phyloP scores from a whole-genome alignment of 2,329 filamentous ascomycete species.

The Ustulina deusta region DNA sequence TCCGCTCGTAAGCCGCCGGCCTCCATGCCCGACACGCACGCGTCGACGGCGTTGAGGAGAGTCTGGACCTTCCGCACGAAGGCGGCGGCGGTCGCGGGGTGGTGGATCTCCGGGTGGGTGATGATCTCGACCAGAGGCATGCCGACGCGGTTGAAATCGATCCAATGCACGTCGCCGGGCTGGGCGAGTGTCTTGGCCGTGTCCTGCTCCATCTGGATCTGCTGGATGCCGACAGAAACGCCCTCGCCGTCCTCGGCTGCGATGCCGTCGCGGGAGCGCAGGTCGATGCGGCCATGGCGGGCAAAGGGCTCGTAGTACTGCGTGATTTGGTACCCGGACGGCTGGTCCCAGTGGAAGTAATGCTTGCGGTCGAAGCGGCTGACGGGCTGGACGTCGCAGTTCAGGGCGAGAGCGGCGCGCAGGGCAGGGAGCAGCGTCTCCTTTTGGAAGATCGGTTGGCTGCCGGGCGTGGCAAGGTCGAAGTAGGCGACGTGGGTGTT shows the following conservation, averaged over 20 bases:
- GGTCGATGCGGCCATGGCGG: constrained; percentile 75
- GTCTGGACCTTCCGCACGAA: constrained; percentile 90
- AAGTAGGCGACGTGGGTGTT: constrained; percentile 92
- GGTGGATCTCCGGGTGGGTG: constrained; percentile 87
- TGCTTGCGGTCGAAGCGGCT: constrained; percentile 97
- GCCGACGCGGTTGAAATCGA: constrained; percentile 95
- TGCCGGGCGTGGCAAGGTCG: constrained; percentile 89
- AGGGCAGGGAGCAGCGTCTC: constrained; percentile 89
- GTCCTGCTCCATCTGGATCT: constrained; percentile 97
- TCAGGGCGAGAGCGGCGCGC: constrained; percentile 85
- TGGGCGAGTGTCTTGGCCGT: constrained; percentile 93
- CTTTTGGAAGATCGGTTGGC: constrained; percentile 86
- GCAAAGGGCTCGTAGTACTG: constrained; percentile 87
- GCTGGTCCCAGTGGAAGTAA: constrained; percentile 99
- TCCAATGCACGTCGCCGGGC: constrained; percentile 76
- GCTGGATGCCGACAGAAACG: constrained; percentile 85
- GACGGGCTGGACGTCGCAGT: constrained; percentile 79
- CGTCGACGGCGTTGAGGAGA: constrained; percentile 81
- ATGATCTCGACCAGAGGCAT: constrained; percentile 96
- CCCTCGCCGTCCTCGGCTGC: constrained; percentile 76
- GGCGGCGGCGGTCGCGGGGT: constrained; percentile 87
- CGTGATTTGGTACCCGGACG: constrained; percentile 95
- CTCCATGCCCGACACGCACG: constrained; percentile 94
- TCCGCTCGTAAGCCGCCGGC: constrained; percentile 90
- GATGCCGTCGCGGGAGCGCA: constrained; percentile 83